Conservation (phyloP, 495 filamentous ascomycete species). For the Wilcoxina mikolae region DNA sequence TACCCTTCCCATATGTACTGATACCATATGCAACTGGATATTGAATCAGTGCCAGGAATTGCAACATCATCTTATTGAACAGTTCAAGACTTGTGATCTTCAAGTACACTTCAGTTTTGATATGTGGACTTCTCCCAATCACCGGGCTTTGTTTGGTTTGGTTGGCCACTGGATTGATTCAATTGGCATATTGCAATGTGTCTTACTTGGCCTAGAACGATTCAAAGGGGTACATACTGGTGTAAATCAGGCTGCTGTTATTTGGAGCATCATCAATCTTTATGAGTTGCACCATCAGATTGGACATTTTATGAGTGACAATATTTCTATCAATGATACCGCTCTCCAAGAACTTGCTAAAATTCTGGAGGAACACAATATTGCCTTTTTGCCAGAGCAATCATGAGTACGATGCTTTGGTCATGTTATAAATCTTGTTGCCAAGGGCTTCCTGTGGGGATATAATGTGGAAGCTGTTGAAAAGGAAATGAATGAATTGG, state of each 20-base stretch:
- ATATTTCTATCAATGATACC: constrained; percentile 12
- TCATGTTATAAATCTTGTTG: constrained; percentile 11
- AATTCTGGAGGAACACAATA: neutral
- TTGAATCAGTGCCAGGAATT: too few species aligned
- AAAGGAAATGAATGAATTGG: neutral
- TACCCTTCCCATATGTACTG: too few species aligned
- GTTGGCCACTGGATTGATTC: neutral
- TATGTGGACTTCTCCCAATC: constrained; percentile 1
- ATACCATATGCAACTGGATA: too few species aligned
- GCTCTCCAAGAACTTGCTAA: neutral
- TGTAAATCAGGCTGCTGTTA: constrained; percentile 1
- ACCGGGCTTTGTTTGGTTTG: neutral
- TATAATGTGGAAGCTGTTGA: neutral
- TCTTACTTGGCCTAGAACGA: neutral
- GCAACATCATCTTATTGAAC: too few species aligned
- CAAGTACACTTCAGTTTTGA: constrained; percentile 1
- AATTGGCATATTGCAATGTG: neutral
- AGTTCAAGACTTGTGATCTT: too few species aligned
- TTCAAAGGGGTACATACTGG: constrained; percentile 7
- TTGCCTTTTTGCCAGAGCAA: constrained; percentile 5
- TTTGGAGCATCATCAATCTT: constrained; percentile 4
- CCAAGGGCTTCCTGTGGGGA: constrained; percentile 7
- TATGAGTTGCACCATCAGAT: constrained; percentile 10
- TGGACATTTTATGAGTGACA: constrained; percentile 16
- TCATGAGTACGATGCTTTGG: constrained; percentile 4